phyloP scores from a whole-genome alignment of 164 flowering plant genomes.

The Vitis amurensis region DNA sequence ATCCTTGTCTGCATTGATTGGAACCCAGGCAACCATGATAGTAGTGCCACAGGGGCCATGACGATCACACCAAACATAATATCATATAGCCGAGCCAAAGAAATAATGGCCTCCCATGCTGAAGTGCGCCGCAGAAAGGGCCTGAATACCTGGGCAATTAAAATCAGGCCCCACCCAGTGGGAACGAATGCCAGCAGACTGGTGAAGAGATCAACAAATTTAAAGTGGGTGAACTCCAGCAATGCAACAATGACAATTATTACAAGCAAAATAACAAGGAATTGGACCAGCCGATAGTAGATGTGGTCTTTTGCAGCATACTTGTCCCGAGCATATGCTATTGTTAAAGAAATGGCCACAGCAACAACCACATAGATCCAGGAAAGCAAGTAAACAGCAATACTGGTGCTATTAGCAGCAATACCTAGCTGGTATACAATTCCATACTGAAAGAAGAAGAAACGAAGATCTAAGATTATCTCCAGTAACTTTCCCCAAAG shows the following conservation, averaged over 20 bases:
- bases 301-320: constrained; percentile 59
- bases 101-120: constrained; percentile 41
- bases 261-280: constrained; percentile 36
- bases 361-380: constrained; percentile 54
- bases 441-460: constrained; percentile 66
- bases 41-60: constrained; percentile 56
- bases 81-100: constrained; percentile 57
- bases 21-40: constrained; percentile 68
- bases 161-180: constrained; percentile 62
- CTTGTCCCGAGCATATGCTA: constrained; percentile 46
- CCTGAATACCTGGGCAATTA: constrained; percentile 50
- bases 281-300: constrained; percentile 59
- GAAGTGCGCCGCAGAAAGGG: constrained; percentile 34
- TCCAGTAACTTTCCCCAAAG: constrained; percentile 52
- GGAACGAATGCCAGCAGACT: constrained; percentile 56
- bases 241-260: constrained; percentile 38
- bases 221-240: constrained; percentile 41
- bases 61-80: constrained; percentile 55
- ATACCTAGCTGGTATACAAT: constrained; percentile 57
- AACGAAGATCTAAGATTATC: constrained; percentile 53
- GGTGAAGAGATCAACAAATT: constrained; percentile 44
- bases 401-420: constrained; percentile 47
- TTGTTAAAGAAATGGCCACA: constrained; percentile 23
- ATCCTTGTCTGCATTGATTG: constrained; percentile 69
- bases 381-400: constrained; percentile 58